Base-by-base conservation (phyloP, 352 stramenopile species). In the Pythium brachiatum region DNA sequence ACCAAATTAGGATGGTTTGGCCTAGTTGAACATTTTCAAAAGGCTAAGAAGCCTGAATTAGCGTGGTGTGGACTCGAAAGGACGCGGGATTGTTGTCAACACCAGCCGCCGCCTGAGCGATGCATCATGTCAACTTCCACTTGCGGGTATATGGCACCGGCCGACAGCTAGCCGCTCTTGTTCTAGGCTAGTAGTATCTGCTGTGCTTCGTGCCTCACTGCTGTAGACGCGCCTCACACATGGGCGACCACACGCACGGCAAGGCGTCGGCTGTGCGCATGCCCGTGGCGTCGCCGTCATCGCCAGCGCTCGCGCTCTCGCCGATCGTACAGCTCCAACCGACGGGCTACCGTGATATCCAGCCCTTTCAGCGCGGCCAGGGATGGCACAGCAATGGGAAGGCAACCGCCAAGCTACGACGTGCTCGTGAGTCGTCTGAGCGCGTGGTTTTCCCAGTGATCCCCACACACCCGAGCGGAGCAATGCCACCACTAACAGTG, bases 281-380 rank as follows among this genome's bases (percentile, higher is more conserved):
- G 23, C 26, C 60, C 3, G 54, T 44, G 46, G 48, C 64, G 16
- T 59, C 57, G 1, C 61, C 23, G 38, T 51, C 64, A 9, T 55
- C 57, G 1, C 61, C 23, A 57, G 47, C 60, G 59, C 58, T 56
- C n/a, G 56, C 51, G 27, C 57, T 88, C 7, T 90, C 81, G 1
- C 81, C 81, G n/a, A 74, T 89, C 38, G 75, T 86, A 26, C 75
- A 81, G 27, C 60, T 87, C 1, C 55, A 88, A 34, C 79, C 81
- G 2, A 88, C 74, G 2, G 81, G 81, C 0, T 89, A 89, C 56
- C 78, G 79, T 39, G 78, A 88, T 53, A 76, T 90, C n/a, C 78
- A 88, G 46, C 81, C 76, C 9, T 80, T 90, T 66, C 79, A 86
- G 29, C 83, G 80, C 26, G 81, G 79, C 52, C 70, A 81, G 65